phyloP scores from a whole-genome alignment of 1,284 basidiomycete genomes.

The Coniophora puteana region DNA sequence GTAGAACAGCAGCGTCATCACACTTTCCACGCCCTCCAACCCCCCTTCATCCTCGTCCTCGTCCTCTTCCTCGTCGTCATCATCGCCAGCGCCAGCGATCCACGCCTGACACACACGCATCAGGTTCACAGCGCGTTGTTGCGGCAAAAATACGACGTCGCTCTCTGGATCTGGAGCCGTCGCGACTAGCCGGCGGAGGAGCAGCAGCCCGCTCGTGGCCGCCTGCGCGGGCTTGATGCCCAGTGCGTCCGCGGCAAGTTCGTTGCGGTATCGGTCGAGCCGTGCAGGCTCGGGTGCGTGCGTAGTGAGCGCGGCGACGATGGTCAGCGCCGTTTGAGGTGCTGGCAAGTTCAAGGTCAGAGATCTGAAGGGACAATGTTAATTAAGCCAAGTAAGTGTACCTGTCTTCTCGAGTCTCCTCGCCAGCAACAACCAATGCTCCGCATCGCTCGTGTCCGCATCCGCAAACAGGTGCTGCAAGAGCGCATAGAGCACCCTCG shows the following conservation, averaged over 20 bases:
- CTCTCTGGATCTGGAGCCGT: constrained; percentile 78
- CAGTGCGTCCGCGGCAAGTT: constrained; percentile 77
- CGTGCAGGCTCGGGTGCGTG: constrained; percentile 66
- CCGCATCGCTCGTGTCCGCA: constrained; percentile 61
- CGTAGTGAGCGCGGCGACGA: constrained; percentile 60
- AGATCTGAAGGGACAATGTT: neutral
- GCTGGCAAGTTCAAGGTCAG: constrained; percentile 38
- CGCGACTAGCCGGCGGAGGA: constrained; percentile 71
- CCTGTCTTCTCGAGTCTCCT: constrained; percentile 59
- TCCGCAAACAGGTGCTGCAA: constrained; percentile 61
- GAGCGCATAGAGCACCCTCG: constrained; percentile 56
- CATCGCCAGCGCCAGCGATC: constrained; percentile 75
- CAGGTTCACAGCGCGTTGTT: constrained; percentile 86
- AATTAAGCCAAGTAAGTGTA: constrained; percentile 23
- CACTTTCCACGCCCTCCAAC: constrained; percentile 68
- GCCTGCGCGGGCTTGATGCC: constrained; percentile 65
- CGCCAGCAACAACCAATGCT: constrained; percentile 71
- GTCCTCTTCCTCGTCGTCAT: constrained; percentile 53
- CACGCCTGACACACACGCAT: constrained; percentile 84
- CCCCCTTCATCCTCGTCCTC: constrained; percentile 49
- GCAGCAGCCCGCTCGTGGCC: constrained; percentile 63
- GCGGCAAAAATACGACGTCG: constrained; percentile 82
- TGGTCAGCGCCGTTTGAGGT: constrained; percentile 61
- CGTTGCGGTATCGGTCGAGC: constrained; percentile 85
- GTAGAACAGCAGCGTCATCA: constrained; percentile 72